Percentiles rank a stretch among this genome's conserved stretches.
phyloP scores from a whole-genome alignment of 1,284 basidiomycete genomes.

The Trametes polyzona region DNA sequence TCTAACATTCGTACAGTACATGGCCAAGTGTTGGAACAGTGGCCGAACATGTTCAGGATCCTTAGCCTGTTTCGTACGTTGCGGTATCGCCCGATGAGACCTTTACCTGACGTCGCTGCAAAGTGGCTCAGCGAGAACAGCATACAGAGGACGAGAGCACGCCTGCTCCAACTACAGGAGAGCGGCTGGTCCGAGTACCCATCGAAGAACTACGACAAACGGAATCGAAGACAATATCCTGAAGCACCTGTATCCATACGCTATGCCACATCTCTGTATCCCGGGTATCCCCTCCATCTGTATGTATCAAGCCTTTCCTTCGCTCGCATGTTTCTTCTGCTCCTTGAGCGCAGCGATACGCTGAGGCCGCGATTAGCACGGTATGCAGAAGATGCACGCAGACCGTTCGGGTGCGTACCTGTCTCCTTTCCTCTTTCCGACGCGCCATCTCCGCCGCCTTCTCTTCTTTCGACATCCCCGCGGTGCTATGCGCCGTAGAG shows the following conservation, averaged over 20 bases:
- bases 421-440: slow-evolving; percentile 85
- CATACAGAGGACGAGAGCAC: slow-evolving; percentile 31
- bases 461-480: slow-evolving; percentile 79
- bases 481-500: slow-evolving; percentile 31
- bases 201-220: slow-evolving; percentile 55
- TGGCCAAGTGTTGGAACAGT: slow-evolving; percentile 76
- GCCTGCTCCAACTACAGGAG: slow-evolving; percentile 31
- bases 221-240: slow-evolving; percentile 22
- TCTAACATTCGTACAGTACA: slow-evolving; percentile 52
- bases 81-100: not conserved
- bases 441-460: slow-evolving; percentile 88
- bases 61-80: slow-evolving; percentile 65
- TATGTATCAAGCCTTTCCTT: not conserved
- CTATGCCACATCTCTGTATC: not conserved
- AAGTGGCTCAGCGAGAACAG: slow-evolving; percentile 49
- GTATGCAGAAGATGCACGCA: not conserved
- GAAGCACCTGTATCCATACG: not conserved
- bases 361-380: slow-evolving; percentile 13
- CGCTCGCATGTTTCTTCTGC: slow-evolving; percentile 34
- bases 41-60: slow-evolving; percentile 82
- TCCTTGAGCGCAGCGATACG: slow-evolving; percentile 39
- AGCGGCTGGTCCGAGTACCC: slow-evolving; percentile 63
- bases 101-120: slow-evolving; percentile 26
- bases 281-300: not conserved
- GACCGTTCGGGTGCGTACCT: slow-evolving; percentile 47